Evolutionary conservation across 208 protist species (phyloP).

Genomic region (Trypanosoma vivax): DNA sequence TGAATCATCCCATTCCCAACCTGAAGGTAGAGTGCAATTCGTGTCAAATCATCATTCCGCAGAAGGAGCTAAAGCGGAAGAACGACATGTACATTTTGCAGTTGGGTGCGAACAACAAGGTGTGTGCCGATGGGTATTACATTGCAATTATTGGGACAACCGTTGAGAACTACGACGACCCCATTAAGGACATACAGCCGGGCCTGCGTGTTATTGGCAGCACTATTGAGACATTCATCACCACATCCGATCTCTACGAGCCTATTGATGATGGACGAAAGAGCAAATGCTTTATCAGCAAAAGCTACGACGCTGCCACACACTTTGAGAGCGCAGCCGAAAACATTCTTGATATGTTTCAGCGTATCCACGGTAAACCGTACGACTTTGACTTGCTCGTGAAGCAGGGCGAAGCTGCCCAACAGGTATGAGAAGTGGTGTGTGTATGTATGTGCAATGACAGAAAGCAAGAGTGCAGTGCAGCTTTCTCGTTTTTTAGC

Average conservation of each 20-base stretch:
- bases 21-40: conserved; percentile 72
- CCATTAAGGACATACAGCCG: conserved; percentile 89
- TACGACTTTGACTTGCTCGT: conserved; percentile 78
- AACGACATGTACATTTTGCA: conserved; percentile 98
- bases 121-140: conserved; percentile 96
- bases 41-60: conserved; percentile 97
- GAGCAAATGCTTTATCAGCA: conserved; percentile 94
- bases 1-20: conserved; percentile 90
- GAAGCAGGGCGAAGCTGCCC: conserved; percentile 9
- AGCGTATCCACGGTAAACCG: conserved; percentile 94
- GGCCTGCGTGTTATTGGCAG: conserved; percentile 91
- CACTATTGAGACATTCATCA: conserved; percentile 88
- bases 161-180: conserved; percentile 93
- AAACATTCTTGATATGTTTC: conserved; percentile 96
- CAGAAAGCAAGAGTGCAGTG: too few relatives aligned
- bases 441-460: conserved; percentile 1
- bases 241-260: conserved; percentile 86
- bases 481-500: too few relatives aligned
- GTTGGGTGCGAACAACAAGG: conserved; percentile 91
- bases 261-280: conserved; percentile 87
- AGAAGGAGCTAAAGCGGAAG: conserved; percentile 91
- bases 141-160: conserved; percentile 96
- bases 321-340: conserved; percentile 98
- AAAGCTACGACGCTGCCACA: conserved; percentile 94
- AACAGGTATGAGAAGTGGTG: conserved; percentile 1